Base-by-base conservation (phyloP, 169 alveolate species). In the Eimeria sp. region DNA sequence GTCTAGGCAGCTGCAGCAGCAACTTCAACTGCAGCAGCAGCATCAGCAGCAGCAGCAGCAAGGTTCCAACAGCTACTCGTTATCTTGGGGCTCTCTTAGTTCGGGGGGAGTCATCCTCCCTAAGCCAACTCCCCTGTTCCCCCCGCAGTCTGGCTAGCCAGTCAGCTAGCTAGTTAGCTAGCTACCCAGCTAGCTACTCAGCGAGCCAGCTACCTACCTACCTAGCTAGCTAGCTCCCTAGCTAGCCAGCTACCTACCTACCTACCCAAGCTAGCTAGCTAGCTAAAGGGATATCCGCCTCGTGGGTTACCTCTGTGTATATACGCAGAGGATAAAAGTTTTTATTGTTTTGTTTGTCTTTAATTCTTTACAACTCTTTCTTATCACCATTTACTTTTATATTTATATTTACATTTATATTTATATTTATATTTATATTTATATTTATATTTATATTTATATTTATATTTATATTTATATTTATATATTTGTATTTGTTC, bases 1-100 rank as follows among this genome's bases (percentile, higher is more conserved):
- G 47, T 73, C 84, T 18, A 30, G 10, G 49, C 84, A 73, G 49
- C 84, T 73, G 1, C 84, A n/a, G 84, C 84, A 73, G 57, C 84
- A 73, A 57, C 84, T 73, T 0, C 43, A 73, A 9, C 84, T 14
- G 54, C 57, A 73, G 57, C 84, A 73, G 54, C 54, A 27, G 57
- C 84, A 73, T 3, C 54, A 27, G 84, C 84, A 34, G 84, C 84
- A 73, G 25, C 84, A 73, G 22, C 84, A 73, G 57, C 84, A 73
- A 73, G 22, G 54, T 51, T 34, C 51, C 51, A 10, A 6, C 22
- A 14, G 84, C 84, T 73, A 20, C 51, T 16, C 84, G 9, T 22
- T 73, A 7, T 7, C 84, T 7, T 73, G 84, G 84, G 84, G 84
- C 49, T 20, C 57, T 73, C 51, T 73, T 20, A 51, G 49, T 51